Percentiles rank a stretch among this genome's conserved stretches.
phyloP scores from a whole-genome alignment of 1,284 basidiomycete species.

The Fistulinella cinereoalba region DNA sequence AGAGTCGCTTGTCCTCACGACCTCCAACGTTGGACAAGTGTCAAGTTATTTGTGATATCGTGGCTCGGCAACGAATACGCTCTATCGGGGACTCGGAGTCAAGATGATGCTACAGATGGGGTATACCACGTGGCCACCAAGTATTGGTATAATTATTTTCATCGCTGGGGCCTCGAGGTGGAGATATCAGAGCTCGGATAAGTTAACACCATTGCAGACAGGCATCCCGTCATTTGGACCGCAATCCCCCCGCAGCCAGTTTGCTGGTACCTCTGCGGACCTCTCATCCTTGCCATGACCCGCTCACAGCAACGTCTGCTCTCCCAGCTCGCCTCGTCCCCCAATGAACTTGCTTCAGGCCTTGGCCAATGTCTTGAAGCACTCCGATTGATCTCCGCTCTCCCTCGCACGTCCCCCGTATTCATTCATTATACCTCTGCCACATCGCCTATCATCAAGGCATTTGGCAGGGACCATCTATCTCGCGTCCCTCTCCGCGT shows the following conservation, averaged over 20 bases:
- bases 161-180: background rate
- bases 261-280: background rate
- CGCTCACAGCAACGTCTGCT: conserved; percentile 29
- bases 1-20: too few relatives aligned
- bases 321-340: conserved; percentile 31
- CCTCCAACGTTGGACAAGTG: too few relatives aligned
- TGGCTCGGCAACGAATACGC: too few relatives aligned
- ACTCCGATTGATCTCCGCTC: conserved; percentile 29
- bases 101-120: too few relatives aligned
- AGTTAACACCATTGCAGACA: background rate
- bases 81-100: too few relatives aligned
- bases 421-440: conserved; percentile 23
- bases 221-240: background rate
- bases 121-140: too few relatives aligned
- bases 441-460: conserved; percentile 22
- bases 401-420: conserved; percentile 29
- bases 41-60: too few relatives aligned
- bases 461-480: conserved; percentile 31
- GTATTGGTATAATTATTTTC: too few relatives aligned
- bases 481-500: conserved; percentile 34
- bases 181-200: background rate
- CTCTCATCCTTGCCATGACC: conserved; percentile 12
- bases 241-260: background rate
- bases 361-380: conserved; percentile 34
- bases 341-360: conserved; percentile 31